phyloP scores from a whole-genome alignment of 1,284 basidiomycete genomes.

The Tremellales sp. region DNA sequence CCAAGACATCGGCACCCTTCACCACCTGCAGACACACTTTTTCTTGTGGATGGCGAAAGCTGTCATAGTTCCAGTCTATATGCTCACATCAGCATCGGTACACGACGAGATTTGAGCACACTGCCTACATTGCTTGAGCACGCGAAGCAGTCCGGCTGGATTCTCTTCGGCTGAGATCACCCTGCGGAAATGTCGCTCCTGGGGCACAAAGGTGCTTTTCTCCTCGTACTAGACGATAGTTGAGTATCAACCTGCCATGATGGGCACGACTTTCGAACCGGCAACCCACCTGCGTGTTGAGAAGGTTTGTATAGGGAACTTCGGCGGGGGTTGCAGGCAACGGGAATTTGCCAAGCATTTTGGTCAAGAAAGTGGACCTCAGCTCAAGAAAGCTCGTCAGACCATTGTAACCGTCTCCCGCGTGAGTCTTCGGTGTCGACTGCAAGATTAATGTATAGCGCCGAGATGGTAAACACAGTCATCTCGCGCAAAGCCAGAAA shows the following conservation, averaged over 20 bases:
- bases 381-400: too few species aligned
- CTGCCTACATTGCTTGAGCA: constrained; percentile 38
- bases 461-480: too few species aligned
- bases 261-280: neutral
- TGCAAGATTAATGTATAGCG: too few species aligned
- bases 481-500: too few species aligned
- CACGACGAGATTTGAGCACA: neutral
- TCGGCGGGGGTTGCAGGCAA: constrained; percentile 25
- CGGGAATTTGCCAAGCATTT: too few species aligned
- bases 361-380: too few species aligned
- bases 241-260: neutral
- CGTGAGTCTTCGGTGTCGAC: too few species aligned
- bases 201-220: constrained; percentile 32
- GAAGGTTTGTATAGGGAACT: constrained; percentile 18
- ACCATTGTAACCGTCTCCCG: too few species aligned
- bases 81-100: neutral
- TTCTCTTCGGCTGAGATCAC: constrained; percentile 42
- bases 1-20: constrained; percentile 67
- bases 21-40: constrained; percentile 69
- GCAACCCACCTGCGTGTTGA: constrained; percentile 9
- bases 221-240: constrained; percentile 22
- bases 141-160: constrained; percentile 22
- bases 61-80: constrained; percentile 46
- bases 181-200: constrained; percentile 30
- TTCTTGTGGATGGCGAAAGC: constrained; percentile 70